A percentile compares a stretch with the other conserved stretches of the same genome.
phyloP scores from a whole-genome alignment of 225 moss, liverwort and hornwort genomes.

The Takakia lepidozioides region DNA sequence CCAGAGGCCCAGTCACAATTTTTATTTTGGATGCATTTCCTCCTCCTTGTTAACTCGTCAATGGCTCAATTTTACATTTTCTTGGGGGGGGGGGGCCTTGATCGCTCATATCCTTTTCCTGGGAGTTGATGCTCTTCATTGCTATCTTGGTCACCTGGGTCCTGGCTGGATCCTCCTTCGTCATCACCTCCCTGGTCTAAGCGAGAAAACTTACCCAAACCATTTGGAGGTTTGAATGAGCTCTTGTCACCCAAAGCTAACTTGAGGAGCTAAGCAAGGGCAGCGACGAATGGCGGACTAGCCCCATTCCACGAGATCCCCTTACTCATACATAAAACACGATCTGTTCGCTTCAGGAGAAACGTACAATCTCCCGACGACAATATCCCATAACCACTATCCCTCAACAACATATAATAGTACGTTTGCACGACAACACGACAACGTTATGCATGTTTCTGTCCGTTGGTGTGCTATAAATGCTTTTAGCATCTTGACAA shows the following conservation, averaged over 20 bases:
- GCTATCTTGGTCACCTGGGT: no score
- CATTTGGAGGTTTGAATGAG: background rate
- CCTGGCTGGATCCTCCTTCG: no score
- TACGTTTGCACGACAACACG: background rate
- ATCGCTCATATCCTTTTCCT: no score
- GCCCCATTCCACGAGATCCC: background rate
- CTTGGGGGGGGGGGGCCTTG: no score
- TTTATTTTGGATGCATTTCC: no score
- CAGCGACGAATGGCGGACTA: background rate
- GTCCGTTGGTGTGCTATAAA: background rate
- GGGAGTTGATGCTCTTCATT: no score
- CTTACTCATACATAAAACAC: background rate
- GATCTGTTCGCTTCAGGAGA: background rate
- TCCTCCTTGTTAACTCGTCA: no score
- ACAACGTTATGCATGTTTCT: background rate
- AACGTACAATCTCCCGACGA: background rate
- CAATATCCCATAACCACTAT: background rate
- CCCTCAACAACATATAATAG: background rate
- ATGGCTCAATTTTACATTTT: no score
- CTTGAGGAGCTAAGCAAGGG: background rate
- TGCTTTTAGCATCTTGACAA: background rate
- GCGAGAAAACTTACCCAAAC: background rate
- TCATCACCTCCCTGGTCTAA: background rate
- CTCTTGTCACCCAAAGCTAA: background rate
- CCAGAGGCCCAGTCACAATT: no score